phyloP scores from a whole-genome alignment of 768 basidiomycete genomes.

The Ramaria sp. region DNA sequence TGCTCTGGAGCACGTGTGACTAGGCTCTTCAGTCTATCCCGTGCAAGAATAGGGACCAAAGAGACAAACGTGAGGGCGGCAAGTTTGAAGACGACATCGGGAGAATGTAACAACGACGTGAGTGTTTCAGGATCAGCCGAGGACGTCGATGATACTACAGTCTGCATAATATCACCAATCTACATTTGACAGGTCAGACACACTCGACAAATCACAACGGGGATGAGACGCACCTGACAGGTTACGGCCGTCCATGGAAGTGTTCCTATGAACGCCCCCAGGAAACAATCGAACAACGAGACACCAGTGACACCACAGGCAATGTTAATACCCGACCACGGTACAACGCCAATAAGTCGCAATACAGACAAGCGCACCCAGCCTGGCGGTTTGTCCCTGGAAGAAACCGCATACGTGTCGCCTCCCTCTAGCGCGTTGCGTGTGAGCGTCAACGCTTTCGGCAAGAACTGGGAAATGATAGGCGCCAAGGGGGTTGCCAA shows the following conservation, averaged over 20 bases:
- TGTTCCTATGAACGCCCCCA: conserved; percentile 76
- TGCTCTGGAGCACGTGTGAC: conserved; percentile 21
- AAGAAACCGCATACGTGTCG: conserved; percentile 22
- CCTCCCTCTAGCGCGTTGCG: conserved; percentile 69
- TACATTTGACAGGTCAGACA: conserved; percentile 20
- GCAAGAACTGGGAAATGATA: conserved; percentile 70
- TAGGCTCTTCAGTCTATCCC: conserved; percentile 51
- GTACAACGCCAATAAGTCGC: conserved; percentile 85
- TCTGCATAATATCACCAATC: conserved; percentile 84
- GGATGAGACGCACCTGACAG: conserved; percentile 48
- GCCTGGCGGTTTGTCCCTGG: conserved; percentile 19
- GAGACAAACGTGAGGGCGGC: conserved; percentile 74
- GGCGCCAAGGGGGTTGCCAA: conserved; percentile 80
- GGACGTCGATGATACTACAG: conserved; percentile 41
- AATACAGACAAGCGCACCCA: conserved; percentile 87
- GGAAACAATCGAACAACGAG: conserved; percentile 56
- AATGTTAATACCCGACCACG: conserved; percentile 96
- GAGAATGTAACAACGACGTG: conserved; percentile 76
- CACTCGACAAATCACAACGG: not conserved
- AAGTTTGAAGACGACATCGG: conserved; percentile 75
- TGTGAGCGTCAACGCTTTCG: conserved; percentile 76
- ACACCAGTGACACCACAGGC: conserved; percentile 91
- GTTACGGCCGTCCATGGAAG: conserved; percentile 89
- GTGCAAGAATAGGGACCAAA: conserved; percentile 76
- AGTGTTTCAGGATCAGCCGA: conserved; percentile 66